A percentile compares a stretch with the other conserved stretches of the same genome.
Evolutionary conservation across 2,329 filamentous ascomycete species (phyloP).

Genomic region (Cytospora schulzeri): DNA sequence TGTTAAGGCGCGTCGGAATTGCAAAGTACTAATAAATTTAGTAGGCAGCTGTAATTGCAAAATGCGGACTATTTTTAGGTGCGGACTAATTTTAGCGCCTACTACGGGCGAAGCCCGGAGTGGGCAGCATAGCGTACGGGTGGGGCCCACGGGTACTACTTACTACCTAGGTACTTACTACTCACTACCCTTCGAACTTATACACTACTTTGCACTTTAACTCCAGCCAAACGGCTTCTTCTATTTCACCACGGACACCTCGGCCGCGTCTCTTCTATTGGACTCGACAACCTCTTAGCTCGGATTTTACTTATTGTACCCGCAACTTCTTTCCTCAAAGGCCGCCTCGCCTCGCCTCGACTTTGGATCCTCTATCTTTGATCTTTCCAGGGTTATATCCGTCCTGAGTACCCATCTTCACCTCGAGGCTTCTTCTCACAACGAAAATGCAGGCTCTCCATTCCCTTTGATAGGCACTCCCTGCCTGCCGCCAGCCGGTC

Average conservation of each 20-base stretch:
- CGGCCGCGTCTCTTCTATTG: background rate
- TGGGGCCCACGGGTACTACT: too few species aligned
- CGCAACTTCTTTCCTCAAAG: too few species aligned
- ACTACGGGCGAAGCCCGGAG: too few species aligned
- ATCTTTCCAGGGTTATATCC: constrained; percentile 18
- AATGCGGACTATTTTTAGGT: too few species aligned
- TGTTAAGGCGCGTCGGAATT: too few species aligned
- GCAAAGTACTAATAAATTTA: too few species aligned
- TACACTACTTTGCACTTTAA: background rate
- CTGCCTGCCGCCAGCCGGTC: constrained; percentile 7
- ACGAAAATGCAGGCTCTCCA: constrained; percentile 28
- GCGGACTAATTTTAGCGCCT: too few species aligned
- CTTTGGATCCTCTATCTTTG: background rate
- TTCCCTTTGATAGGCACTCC: constrained; percentile 12
- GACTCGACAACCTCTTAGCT: background rate
- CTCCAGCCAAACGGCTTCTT: background rate
- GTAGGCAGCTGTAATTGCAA: too few species aligned
- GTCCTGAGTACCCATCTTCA: constrained; percentile 21
- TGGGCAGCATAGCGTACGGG: too few species aligned
- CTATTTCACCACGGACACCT: background rate
- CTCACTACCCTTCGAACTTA: too few species aligned
- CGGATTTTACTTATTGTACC: background rate
- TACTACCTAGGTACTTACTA: too few species aligned
- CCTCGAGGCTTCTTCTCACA: constrained; percentile 26
- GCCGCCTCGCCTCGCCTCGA: too few species aligned